phyloP scores from a whole-genome alignment of 1,284 basidiomycete species.

The Anthracocystis setariae region DNA sequence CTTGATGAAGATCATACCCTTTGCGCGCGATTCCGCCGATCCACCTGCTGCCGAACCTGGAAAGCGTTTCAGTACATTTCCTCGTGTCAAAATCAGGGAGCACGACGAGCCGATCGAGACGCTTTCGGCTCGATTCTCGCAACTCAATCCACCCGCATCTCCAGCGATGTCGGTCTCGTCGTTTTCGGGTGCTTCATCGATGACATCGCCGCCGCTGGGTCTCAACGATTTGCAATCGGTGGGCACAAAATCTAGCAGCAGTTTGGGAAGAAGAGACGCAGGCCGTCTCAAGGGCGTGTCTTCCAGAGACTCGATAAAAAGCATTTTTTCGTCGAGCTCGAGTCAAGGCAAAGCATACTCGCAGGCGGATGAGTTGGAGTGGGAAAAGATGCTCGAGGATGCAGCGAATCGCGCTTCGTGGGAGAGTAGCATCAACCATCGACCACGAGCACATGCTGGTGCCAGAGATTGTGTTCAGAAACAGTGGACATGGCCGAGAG shows the following conservation, averaged over 20 bases:
- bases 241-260: constrained; percentile 14
- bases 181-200: constrained; percentile 10
- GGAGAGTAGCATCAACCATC: constrained; percentile 40
- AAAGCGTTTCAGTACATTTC: constrained; percentile 24
- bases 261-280: neutral
- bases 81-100: constrained; percentile 7
- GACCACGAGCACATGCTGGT: constrained; percentile 12
- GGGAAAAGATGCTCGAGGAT: constrained; percentile 30
- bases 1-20: constrained; percentile 48
- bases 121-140: constrained; percentile 14
- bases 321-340: constrained; percentile 15
- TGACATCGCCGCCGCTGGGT: constrained; percentile 23
- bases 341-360: neutral
- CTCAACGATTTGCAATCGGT: constrained; percentile 1
- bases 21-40: constrained; percentile 5
- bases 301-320: constrained; percentile 13
- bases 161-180: constrained; percentile 21
- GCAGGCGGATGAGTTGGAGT: constrained; percentile 14
- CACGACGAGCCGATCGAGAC: constrained; percentile 16
- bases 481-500: constrained; percentile 34
- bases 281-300: constrained; percentile 1
- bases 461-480: neutral
- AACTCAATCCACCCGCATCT: constrained; percentile 6
- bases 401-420: constrained; percentile 26
- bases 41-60: constrained; percentile 1